Base-by-base conservation (phyloP, 441 rosid genomes). In the Manihot esculenta region DNA sequence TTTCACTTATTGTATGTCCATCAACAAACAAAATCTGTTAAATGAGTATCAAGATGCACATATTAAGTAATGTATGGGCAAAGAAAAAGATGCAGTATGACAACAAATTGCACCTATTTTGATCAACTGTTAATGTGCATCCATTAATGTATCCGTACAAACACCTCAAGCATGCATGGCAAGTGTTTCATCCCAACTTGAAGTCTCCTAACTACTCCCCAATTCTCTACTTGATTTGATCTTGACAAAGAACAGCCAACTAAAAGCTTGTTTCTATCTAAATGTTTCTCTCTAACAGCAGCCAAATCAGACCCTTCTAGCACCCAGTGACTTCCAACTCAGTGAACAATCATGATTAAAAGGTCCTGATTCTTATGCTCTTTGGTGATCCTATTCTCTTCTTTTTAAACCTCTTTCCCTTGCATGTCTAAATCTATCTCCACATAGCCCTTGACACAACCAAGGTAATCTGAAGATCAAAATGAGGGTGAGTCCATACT, bases 241-340 rank as follows among this genome's bases (percentile, higher is more conserved):
- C 75, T 73, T 82, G 94, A 88, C 77, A 87, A 76, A 78, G 89
- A 83, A 82, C 63, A 82, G 83, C 96, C 84, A 90, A 85, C 94
- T 80, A 74, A 82, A 82, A 75, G 76, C 83, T 86, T 89, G 96
- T 89, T 86, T 78, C 82, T 77, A 81, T 87, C 91, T 81, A 72
- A 73, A 84, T 87, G 94, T 84, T 82, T 77, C 84, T 84, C 79
- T 82, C 84, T 78, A 70, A 68, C 78, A 30, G 70, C 70, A 77
- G 75, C 82, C 79, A 66, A 73, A 72, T 69, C 69, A 75, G 78
- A 63, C 72, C 85, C 83, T 80, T 78, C 82, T 81, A 73, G 84
- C 82, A 80, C 72, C 82, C 79, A 79, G 70, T 72, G 71, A 64
- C 66, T 76, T 72, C 71, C 72, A 71, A 81, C 79, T 72, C 77